Base-by-base conservation (phyloP, 192 early-diverging fungal species). In the Blastocladiella britannica region DNA sequence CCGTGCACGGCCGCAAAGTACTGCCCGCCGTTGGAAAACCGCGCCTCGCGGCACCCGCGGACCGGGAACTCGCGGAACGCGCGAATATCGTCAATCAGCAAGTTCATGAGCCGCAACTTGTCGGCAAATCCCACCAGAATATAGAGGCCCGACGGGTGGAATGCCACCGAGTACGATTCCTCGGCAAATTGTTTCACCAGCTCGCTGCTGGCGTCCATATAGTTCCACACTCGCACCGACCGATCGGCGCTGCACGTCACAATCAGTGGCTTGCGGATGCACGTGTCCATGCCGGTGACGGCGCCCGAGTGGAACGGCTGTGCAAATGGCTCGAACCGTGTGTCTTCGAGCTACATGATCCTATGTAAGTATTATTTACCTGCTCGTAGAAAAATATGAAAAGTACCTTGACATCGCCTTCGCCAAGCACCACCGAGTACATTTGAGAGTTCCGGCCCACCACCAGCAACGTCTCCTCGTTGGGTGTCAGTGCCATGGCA, bases 121-220 rank as follows among this genome's bases (percentile, higher is more conserved):
- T 81, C 78, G 53, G 63, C 62, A 56, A 81, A 81, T 4, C 78
- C 78, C 27, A 79, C 78, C 7, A 81, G 62, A 51, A 81, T 72
- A 57, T 79, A 79, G n/a, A 81, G 69, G n/a, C 78, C 78, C 18
- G 69, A 72, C 9, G 78, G 78, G 58, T 81, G 78, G 24, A 81
- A 67, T 12, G 78, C 76, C 20, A 79, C 67, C 7, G 63, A 63
- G 57, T 67, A 80, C n/a, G 77, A 65, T 64, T 81, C 78, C 60
- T 81, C 78, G 12, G 74, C 65, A 62, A 81, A 81, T 53, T 69
- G 70, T 56, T 80, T 80, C 29, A 76, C 74, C 20, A 81, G 63
- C 57, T 81, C 78, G 25, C 59, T 69, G 30, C 69, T 71, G 25
- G 58, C 61, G 20, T 81, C 77, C 20, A 75, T 26, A 51, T 81